Conservation (phyloP, 2,329 filamentous ascomycete genomes). For the Elsinoe fawcettii region DNA sequence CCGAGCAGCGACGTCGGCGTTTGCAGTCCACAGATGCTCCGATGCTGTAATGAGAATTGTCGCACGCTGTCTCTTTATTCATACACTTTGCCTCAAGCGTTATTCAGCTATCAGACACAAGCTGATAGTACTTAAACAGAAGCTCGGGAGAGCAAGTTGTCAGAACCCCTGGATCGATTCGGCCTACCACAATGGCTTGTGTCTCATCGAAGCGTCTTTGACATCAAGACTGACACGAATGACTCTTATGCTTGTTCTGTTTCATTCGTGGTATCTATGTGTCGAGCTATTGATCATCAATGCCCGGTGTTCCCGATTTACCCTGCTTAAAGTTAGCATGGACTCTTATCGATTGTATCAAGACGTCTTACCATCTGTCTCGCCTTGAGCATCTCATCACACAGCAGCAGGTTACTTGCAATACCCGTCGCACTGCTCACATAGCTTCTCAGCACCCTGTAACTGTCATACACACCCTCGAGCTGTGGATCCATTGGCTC, state of each 20-base stretch:
- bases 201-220: no score
- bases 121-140: no score
- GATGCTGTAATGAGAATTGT: no score
- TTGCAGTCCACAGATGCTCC: no score
- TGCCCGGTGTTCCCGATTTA: slow-evolving; percentile 7
- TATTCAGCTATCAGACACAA: no score
- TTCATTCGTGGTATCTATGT: not conserved
- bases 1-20: no score
- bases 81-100: no score
- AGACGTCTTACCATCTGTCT: slow-evolving; percentile 66
- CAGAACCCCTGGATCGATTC: no score
- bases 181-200: no score
- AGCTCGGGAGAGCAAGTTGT: not conserved
- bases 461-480: slow-evolving; percentile 91
- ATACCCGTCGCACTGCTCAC: slow-evolving; percentile 92
- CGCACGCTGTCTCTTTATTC: no score
- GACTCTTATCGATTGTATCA: slow-evolving; percentile 18
- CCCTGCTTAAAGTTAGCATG: slow-evolving; percentile 4
- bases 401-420: slow-evolving; percentile 87
- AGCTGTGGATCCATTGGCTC: slow-evolving; percentile 92
- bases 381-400: slow-evolving; percentile 95
- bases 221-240: not conserved
- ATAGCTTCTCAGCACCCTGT: slow-evolving; percentile 87
- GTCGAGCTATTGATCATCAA: not conserved
- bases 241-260: not conserved